Evolutionary conservation across 805 yeast species (phyloP), one percentile per base, ranked within the genome.

Genomic region (Zygosaccharomyces kombuchaensis): DNA sequence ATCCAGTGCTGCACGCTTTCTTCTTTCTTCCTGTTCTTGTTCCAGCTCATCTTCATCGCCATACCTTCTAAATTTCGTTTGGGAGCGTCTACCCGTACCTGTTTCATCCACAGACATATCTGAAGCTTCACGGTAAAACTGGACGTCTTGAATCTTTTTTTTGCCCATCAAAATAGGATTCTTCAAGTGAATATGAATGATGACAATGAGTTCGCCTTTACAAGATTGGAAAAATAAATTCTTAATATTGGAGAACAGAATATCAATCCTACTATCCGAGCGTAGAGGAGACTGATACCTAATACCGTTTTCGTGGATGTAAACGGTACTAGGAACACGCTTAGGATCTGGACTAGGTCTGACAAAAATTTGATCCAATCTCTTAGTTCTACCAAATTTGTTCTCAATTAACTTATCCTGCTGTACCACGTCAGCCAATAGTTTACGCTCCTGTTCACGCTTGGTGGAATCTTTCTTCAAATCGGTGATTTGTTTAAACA

Each of bases 1-100:
- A 69, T 93, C 96, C 59, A 93, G 77, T 31, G 87, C 78, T 19
- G 87, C 85, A 59, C 95, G 86, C 69, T 96, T 79, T 67, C 91
- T 78, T 71, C 97, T 82, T 70, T 93, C 99, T 67, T 93, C 98
- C 69, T 91, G 97, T 71, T 93, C 99, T 68, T 91, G 97, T 68
- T 93, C 98, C 53, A 93, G 74, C 70, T 93, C 99, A 67, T 93
- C 99, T 67, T 93, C 99, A 65, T 93, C 99, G 38, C 99, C 99
- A 63, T 93, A 93, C 60, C 93, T 71, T 63, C 93, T 73, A 54
- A 78, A 78, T 55, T 83, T 74, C 50, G 55, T 59, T 66, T 83
- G 84, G 54, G 77, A 78, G 67, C 97, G 81, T 70, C 87, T 84
- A 51, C 96, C 83, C 50, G 88, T 90, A 53, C 97, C 96, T 14